phyloP scores from a whole-genome alignment of 192 early-diverging fungal genomes.

The Ramicandelaber brevisporus region DNA sequence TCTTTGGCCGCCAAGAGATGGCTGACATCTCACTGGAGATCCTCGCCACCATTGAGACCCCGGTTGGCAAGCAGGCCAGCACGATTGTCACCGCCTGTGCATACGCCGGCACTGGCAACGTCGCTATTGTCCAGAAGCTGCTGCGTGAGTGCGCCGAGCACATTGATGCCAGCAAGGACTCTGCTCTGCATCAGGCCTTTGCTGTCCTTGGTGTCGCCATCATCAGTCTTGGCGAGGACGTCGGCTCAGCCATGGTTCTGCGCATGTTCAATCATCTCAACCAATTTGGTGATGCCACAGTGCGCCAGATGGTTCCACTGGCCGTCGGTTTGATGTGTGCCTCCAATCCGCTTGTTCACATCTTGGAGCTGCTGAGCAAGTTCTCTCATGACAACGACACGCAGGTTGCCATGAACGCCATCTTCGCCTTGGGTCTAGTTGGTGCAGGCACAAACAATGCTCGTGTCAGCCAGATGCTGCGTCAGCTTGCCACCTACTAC shows the following conservation, averaged over 20 bases:
- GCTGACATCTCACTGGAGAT: constrained; percentile 81
- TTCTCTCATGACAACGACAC: constrained; percentile 97
- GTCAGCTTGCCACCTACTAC: constrained; percentile 91
- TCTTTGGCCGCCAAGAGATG: constrained; percentile 73
- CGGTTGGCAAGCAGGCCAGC: constrained; percentile 66
- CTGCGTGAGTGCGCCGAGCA: constrained; percentile 89
- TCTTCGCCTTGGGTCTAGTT: constrained; percentile 96
- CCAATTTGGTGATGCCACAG: constrained; percentile 95
- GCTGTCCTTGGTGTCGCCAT: constrained; percentile 88
- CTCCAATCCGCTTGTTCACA: constrained; percentile 77
- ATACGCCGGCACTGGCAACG: constrained; percentile 88
- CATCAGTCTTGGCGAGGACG: constrained; percentile 91
- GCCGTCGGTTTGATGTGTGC: constrained; percentile 86
- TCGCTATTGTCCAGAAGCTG: constrained; percentile 90
- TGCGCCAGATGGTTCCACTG: constrained; percentile 80
- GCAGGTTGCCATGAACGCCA: constrained; percentile 82
- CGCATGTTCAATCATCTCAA: constrained; percentile 91
- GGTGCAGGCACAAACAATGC: constrained; percentile 99
- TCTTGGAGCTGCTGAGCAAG: constrained; percentile 89
- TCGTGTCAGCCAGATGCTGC: constrained; percentile 85
- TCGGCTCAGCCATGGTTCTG: constrained; percentile 89
- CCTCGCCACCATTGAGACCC: constrained; percentile 82
- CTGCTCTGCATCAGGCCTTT: constrained; percentile 75
- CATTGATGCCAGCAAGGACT: constrained; percentile 62
- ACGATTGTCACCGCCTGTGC: constrained; percentile 75